These are phyloP conservation scores for Caryopteris hybrid DNA, from an alignment of 305 asterid species.

Conservation along the genomic window DNA sequence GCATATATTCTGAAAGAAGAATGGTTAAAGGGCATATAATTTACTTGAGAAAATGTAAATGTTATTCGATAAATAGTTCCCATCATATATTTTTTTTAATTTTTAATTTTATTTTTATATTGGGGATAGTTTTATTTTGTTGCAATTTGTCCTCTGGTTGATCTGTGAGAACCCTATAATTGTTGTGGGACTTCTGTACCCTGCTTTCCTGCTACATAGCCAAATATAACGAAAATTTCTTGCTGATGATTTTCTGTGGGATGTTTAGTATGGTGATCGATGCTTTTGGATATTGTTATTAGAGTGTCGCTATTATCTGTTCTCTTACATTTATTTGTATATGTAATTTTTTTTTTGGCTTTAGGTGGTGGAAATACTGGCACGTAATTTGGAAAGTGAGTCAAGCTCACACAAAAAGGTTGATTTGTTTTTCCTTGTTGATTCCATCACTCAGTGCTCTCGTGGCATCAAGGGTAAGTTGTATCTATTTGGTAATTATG, in stretches of 20 bases:
- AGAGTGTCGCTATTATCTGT: background rate
- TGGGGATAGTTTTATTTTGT: background rate
- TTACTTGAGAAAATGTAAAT: conserved; percentile 1
- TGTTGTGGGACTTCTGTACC: background rate
- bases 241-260: conserved; percentile 8
- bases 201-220: background rate
- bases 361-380: conserved; percentile 80
- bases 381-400: conserved; percentile 60
- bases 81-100: background rate
- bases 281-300: background rate
- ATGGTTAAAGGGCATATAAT: background rate
- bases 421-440: conserved; percentile 91
- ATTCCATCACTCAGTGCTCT: conserved; percentile 83
- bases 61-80: background rate
- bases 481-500: background rate
- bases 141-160: background rate
- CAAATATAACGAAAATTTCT: conserved; percentile 1
- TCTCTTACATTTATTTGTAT: background rate
- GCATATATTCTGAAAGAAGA: background rate
- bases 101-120: no score
- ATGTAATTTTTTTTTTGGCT: background rate
- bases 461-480: conserved; percentile 71
- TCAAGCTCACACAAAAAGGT: conserved; percentile 69
- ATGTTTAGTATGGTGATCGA: background rate
- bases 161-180: background rate